Evolutionary conservation across 2,329 filamentous ascomycete genomes (phyloP).

Genomic region (Akanthomyces uredinophilus): DNA sequence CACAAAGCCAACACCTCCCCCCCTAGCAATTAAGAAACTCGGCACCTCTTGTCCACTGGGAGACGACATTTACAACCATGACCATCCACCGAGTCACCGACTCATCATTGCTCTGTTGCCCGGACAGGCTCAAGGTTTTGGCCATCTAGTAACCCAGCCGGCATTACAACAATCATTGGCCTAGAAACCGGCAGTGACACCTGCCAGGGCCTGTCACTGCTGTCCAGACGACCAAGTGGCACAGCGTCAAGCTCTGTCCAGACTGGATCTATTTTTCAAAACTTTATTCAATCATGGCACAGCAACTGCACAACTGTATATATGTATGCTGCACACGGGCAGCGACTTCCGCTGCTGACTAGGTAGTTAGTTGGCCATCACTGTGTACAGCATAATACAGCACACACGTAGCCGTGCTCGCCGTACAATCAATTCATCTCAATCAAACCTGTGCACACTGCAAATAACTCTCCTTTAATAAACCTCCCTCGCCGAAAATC

Average conservation of each 20-base stretch:
- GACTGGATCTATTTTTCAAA: no score
- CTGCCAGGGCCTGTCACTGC: not conserved
- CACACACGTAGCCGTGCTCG: not conserved
- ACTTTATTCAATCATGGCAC: not conserved
- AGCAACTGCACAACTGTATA: not conserved
- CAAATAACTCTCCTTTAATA: no score
- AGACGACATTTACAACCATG: no score
- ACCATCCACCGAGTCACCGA: not conserved
- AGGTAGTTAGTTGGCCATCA: no score
- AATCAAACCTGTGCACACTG: no score
- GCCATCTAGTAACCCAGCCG: not conserved
- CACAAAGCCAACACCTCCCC: no score
- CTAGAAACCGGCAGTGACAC: not conserved
- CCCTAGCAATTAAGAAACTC: not conserved
- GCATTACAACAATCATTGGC: no score
- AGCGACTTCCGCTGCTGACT: no score
- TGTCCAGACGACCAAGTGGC: slow-evolving; percentile 10
- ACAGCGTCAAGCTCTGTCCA: not conserved
- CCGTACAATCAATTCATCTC: not conserved
- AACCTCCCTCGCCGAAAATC: no score
- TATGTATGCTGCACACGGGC: no score
- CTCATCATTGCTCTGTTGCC: not conserved
- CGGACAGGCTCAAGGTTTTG: not conserved
- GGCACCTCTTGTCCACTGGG: not conserved
- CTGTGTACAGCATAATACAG: no score